phyloP scores from a whole-genome alignment of 257 asterid species.

The Cordia subcordata region DNA sequence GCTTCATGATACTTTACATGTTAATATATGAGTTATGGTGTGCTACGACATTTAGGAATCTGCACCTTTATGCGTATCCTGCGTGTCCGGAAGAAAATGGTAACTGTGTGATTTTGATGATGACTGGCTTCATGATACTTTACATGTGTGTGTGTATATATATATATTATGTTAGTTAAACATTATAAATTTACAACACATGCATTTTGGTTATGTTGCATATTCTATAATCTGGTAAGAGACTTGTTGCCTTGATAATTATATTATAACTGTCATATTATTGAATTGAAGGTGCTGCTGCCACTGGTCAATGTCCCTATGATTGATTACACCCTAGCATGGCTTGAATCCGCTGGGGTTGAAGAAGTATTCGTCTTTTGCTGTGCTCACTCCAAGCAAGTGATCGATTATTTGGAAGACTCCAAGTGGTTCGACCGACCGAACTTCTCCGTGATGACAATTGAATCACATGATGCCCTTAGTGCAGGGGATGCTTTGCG shows the following conservation, averaged over 20 bases:
- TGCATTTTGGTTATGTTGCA: not conserved
- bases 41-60: too few species aligned
- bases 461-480: slow-evolving; percentile 74
- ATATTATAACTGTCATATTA: not conserved
- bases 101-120: too few species aligned
- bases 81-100: too few species aligned
- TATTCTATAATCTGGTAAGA: not conserved
- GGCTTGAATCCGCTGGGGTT: slow-evolving; percentile 97
- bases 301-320: slow-evolving; percentile 90
- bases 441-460: slow-evolving; percentile 59
- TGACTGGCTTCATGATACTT: too few species aligned
- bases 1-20: too few species aligned
- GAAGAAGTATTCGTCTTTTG: slow-evolving; percentile 95
- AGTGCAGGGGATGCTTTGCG: slow-evolving; percentile 97
- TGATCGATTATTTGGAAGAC: slow-evolving; percentile 59
- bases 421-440: slow-evolving; percentile 77
- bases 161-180: too few species aligned
- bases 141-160: too few species aligned
- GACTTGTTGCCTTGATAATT: not conserved
- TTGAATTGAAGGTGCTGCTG: slow-evolving; percentile 53
- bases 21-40: too few species aligned
- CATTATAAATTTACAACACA: too few species aligned
- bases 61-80: too few species aligned
- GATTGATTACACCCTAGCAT: slow-evolving; percentile 89
- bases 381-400: slow-evolving; percentile 94